Conservation (phyloP, 441 rosid genomes). For the Viola pubescens region DNA sequence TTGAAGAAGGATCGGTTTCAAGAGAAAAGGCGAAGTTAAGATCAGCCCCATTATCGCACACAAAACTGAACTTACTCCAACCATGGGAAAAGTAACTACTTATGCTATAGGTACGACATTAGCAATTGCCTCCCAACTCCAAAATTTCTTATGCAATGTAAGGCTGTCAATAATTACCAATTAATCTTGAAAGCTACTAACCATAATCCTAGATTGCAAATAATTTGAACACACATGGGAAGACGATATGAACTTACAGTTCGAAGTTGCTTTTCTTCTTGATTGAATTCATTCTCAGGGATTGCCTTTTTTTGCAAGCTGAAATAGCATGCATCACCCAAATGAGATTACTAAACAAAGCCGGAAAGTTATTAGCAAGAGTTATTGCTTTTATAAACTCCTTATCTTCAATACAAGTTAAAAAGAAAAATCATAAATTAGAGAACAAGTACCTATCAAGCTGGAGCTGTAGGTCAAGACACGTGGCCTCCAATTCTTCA, state of each 20-base stretch:
- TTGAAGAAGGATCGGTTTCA: not conserved
- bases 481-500: slow-evolving; percentile 38
- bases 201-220: not conserved
- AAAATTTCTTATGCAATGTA: no score
- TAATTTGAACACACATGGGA: not conserved
- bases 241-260: slow-evolving; percentile 43
- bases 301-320: slow-evolving; percentile 38
- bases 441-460: slow-evolving; percentile 39
- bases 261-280: slow-evolving; percentile 45
- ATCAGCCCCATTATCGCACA: not conserved
- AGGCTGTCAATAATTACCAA: no score
- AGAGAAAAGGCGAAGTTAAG: not conserved
- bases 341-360: slow-evolving; percentile 18
- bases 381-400: not conserved
- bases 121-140: not conserved
- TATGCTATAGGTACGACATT: not conserved
- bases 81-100: not conserved
- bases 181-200: no score
- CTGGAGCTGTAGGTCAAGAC: slow-evolving; percentile 42
- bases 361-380: not conserved
- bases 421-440: not conserved
- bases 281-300: slow-evolving; percentile 26
- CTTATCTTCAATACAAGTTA: not conserved
- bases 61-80: not conserved
- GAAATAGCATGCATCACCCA: slow-evolving; percentile 24